Base-by-base conservation (phyloP, 208 protist species). In the Trypanosoma cruzi region DNA sequence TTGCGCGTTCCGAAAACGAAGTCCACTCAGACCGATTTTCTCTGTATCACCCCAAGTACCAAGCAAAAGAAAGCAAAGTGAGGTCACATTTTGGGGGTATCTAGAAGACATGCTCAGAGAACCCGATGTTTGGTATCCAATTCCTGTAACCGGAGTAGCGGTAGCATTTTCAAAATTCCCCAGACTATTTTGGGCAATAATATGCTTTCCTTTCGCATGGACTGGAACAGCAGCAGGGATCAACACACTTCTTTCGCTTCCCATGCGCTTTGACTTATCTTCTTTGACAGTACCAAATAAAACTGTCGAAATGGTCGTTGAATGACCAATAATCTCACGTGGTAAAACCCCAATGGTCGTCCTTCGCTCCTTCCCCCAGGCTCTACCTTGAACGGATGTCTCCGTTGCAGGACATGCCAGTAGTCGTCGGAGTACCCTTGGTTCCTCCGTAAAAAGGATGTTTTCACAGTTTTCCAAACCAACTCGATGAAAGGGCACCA, bases 401-500 rank as follows among this genome's bases (percentile, higher is more conserved):
- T 52, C 60, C 8, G 48, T 65, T n/a, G 59, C 3, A 64, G n/a
- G 31, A 58, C 28, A 13, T n/a, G 3, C 24, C 4, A 74, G 18
- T 11, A 67, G 18, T 1, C 79, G 69, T 14, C 64, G 68, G 61
- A 89, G 68, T 24, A 89, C 61, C 7, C 16, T 31, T 16, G 40
- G 13, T 31, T 89, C 81, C 31, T 86, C 78, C 0, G 81, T 90
- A 54, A 89, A 93, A 22, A 93, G 73, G 63, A 93, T 84, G 57
- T 88, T 90, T 66, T 93, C 87, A 65, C 86, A 92, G 71, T 92
- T 79, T 59, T 67, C 62, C 31, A 88, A 56, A 37, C 77, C 82
- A 29, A 73, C 63, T 6, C 61, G n/a, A 22, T 53, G 29, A 36
- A 50, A 49, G n/a, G 67, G 29, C 32, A 78, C 48, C 26, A 81